Evolutionary conservation across 2,329 filamentous ascomycete species (phyloP).

Genomic region (Apiospora pterosperma): DNA sequence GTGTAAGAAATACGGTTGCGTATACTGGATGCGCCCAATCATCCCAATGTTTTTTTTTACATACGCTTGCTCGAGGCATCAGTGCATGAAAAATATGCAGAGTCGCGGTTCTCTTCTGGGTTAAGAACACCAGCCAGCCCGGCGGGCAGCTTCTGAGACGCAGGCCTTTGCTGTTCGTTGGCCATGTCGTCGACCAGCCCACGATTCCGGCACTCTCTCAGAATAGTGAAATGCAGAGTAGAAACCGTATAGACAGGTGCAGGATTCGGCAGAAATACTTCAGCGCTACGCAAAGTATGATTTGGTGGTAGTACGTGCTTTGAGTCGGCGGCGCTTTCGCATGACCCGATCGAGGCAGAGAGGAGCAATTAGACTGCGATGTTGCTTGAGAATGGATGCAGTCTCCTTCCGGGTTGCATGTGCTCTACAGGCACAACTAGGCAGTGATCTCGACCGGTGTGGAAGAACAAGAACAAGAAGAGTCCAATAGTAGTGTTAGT

Average conservation of each 20-base stretch:
- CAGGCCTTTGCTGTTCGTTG: conserved; percentile 31
- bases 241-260: background rate
- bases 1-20: background rate
- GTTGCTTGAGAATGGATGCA: background rate
- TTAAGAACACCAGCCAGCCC: conserved; percentile 51
- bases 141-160: conserved; percentile 43
- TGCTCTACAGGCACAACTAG: background rate
- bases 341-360: background rate
- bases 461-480: background rate
- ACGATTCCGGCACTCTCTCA: background rate
- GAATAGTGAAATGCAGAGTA: background rate
- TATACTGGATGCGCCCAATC: background rate
- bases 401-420: background rate
- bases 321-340: background rate
- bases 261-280: background rate
- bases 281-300: conserved; percentile 2
- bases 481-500: background rate
- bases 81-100: conserved; percentile 48
- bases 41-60: conserved; percentile 17
- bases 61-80: conserved; percentile 50
- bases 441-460: background rate
- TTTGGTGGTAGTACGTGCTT: background rate
- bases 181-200: conserved; percentile 26
- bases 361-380: background rate
- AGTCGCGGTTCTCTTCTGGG: conserved; percentile 48